Evolutionary conservation across 2,329 filamentous ascomycete species (phyloP).

Genomic region (Aspergillus oerlinghausenensis): DNA sequence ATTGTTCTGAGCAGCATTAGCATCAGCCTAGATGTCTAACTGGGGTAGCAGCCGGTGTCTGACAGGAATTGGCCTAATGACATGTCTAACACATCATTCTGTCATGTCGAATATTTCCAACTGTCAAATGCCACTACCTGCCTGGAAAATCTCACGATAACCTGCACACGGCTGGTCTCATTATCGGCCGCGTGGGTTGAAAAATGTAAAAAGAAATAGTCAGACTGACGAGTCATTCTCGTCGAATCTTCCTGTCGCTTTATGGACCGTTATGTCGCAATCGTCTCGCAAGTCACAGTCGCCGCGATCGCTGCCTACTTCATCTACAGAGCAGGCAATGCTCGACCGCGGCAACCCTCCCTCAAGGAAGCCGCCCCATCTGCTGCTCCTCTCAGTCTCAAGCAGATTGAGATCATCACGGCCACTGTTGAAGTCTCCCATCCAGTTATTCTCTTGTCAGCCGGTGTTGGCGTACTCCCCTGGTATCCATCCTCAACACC

Average conservation of each 20-base stretch:
- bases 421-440: slow-evolving; percentile 53
- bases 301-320: background rate
- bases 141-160: background rate
- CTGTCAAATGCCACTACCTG: background rate
- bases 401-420: slow-evolving; percentile 63
- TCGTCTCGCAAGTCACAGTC: background rate
- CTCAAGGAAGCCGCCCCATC: background rate
- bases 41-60: too few species aligned
- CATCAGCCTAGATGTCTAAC: too few species aligned
- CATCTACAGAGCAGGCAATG: background rate
- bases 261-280: background rate
- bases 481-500: slow-evolving; percentile 58
- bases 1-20: too few species aligned
- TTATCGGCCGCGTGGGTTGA: too few species aligned
- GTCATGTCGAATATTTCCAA: too few species aligned
- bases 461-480: slow-evolving; percentile 58
- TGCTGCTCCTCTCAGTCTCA: slow-evolving; percentile 48
- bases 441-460: slow-evolving; percentile 59
- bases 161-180: background rate
- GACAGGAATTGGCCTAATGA: too few species aligned
- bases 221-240: background rate
- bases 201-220: too few species aligned
- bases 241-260: background rate
- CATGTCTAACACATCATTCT: too few species aligned
- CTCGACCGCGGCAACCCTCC: background rate